These are phyloP conservation scores for Curvularia sp. DNA, from an alignment of 2,329 filamentous ascomycete genomes.

Conservation along the genomic window DNA sequence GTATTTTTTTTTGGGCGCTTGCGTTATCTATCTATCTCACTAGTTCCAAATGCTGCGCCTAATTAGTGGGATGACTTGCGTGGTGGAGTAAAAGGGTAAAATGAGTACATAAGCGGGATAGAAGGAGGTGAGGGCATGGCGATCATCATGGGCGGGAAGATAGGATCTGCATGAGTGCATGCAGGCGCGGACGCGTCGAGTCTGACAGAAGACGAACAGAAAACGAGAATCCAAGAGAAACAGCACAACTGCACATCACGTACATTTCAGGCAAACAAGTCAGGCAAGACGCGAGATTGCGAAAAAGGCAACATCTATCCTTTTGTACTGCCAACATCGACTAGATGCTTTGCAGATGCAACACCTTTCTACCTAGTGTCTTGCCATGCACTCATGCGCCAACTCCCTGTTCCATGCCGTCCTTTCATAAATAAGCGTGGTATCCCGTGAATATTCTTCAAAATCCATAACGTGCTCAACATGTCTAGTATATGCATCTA, in stretches of 20 bases:
- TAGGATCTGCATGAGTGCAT: too few species aligned
- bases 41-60: too few species aligned
- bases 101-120: too few species aligned
- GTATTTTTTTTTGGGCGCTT: too few species aligned
- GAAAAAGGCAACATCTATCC: slow-evolving; percentile 1
- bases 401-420: slow-evolving; percentile 18
- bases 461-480: slow-evolving; percentile 24
- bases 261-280: not conserved
- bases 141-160: too few species aligned
- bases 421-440: slow-evolving; percentile 22
- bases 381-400: slow-evolving; percentile 11
- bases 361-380: slow-evolving; percentile 13
- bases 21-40: too few species aligned
- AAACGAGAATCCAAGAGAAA: too few species aligned
- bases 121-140: too few species aligned
- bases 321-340: not conserved
- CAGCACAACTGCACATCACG: not conserved
- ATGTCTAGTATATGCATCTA: slow-evolving; percentile 20
- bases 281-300: not conserved
- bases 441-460: slow-evolving; percentile 22
- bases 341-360: slow-evolving; percentile 7
- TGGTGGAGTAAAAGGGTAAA: too few species aligned
- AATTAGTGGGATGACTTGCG: too few species aligned
- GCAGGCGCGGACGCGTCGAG: too few species aligned
- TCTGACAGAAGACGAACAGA: too few species aligned